Conservation (phyloP, 2,329 filamentous ascomycete species). For the Calcarisporium arbuscula region DNA sequence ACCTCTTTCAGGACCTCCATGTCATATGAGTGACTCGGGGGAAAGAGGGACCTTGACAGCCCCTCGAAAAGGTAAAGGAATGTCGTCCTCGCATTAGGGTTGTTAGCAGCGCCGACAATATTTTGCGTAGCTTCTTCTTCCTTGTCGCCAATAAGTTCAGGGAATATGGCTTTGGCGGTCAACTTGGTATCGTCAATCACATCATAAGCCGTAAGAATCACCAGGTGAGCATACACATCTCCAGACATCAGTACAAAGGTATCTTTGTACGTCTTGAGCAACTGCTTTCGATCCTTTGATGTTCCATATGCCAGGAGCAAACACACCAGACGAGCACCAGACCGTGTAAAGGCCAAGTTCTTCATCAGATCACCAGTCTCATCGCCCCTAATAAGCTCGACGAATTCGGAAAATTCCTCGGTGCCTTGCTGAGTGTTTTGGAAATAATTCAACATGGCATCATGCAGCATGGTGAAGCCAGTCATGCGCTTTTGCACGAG, state of each 20-base stretch:
- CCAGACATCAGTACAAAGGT: conserved; percentile 79
- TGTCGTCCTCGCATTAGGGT: conserved; percentile 58
- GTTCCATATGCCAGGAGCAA: conserved; percentile 76
- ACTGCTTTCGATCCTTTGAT: conserved; percentile 87
- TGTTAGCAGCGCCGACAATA: conserved; percentile 57
- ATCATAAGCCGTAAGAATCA: conserved; percentile 82
- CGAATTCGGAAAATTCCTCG: conserved; percentile 77
- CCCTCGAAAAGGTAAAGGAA: conserved; percentile 78
- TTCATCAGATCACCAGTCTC: conserved; percentile 85
- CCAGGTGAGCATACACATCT: conserved; percentile 69
- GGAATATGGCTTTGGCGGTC: conserved; percentile 76
- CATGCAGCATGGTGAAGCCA: conserved; percentile 95
- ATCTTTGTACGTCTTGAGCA: conserved; percentile 86
- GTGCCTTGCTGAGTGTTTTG: conserved; percentile 69
- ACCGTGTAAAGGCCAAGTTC: conserved; percentile 93
- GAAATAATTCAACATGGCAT: conserved; percentile 97
- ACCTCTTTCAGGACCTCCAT: conserved; percentile 70
- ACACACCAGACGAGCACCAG: conserved; percentile 75
- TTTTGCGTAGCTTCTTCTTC: conserved; percentile 57
- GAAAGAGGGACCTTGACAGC: conserved; percentile 54
- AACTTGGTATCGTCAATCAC: conserved; percentile 92
- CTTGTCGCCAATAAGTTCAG: conserved; percentile 74
- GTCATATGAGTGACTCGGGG: conserved; percentile 56
- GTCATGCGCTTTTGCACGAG: conserved; percentile 95
- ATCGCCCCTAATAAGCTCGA: conserved; percentile 87